These are phyloP conservation scores for Pholiota molesta DNA, from an alignment of 768 basidiomycete genomes.

Conservation along the genomic window DNA sequence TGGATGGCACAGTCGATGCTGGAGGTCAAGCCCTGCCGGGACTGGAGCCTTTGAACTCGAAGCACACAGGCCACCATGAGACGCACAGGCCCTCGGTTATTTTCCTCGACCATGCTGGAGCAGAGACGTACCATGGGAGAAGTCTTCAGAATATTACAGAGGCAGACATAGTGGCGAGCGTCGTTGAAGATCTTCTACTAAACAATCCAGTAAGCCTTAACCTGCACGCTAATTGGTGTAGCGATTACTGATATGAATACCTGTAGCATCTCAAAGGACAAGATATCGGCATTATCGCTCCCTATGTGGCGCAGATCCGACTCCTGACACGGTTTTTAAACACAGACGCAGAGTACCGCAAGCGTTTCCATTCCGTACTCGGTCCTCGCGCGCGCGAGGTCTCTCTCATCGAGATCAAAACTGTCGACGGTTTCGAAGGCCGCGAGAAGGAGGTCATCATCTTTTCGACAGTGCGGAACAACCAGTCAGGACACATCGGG, in stretches of 20 bases:
- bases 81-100: slow-evolving; percentile 58
- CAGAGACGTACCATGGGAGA: slow-evolving; percentile 67
- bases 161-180: slow-evolving; percentile 72
- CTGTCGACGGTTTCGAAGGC: slow-evolving; percentile 94
- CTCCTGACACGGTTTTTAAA: slow-evolving; percentile 70
- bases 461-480: slow-evolving; percentile 90
- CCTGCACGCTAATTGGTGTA: slow-evolving; percentile 14
- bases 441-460: slow-evolving; percentile 92
- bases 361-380: slow-evolving; percentile 60
- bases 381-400: slow-evolving; percentile 74
- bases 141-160: slow-evolving; percentile 82
- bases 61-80: slow-evolving; percentile 39
- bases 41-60: slow-evolving; percentile 65
- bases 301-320: slow-evolving; percentile 87
- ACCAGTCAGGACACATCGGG: slow-evolving; percentile 75
- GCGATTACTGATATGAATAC: slow-evolving; percentile 4
- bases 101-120: slow-evolving; percentile 79
- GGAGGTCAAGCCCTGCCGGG: slow-evolving; percentile 48
- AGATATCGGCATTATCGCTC: slow-evolving; percentile 92
- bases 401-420: slow-evolving; percentile 78
- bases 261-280: slow-evolving; percentile 60
- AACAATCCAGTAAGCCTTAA: slow-evolving; percentile 64
- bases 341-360: slow-evolving; percentile 50
- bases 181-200: slow-evolving; percentile 82
- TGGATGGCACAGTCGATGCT: slow-evolving; percentile 74